Evolutionary conservation across 202 grass and related monocot species (phyloP).

Genomic region (Miscanthus sacchariflorus): DNA sequence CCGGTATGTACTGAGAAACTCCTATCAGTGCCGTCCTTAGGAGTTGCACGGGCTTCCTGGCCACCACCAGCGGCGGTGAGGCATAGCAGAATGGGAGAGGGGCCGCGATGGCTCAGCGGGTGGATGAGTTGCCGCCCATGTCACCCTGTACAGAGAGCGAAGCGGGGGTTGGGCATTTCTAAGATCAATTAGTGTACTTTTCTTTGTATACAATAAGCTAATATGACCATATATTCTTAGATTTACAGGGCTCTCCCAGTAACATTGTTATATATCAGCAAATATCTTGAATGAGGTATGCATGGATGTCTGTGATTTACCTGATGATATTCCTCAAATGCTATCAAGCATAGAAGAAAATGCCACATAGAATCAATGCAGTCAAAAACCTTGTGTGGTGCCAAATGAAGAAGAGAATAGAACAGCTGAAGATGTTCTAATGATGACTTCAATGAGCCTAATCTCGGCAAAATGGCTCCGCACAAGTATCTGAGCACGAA

Average conservation of each 20-base stretch:
- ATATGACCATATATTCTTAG: slow-evolving; percentile 22
- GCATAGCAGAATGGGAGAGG: no score
- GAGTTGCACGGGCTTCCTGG: no score
- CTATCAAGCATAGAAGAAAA: slow-evolving; percentile 36
- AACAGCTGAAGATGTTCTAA: slow-evolving; percentile 23
- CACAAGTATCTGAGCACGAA: slow-evolving; percentile 37
- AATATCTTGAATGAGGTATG: slow-evolving; percentile 41
- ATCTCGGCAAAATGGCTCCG: slow-evolving; percentile 38
- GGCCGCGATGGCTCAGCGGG: background rate
- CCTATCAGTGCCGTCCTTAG: no score
- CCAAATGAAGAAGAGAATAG: slow-evolving; percentile 37
- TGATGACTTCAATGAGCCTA: slow-evolving; percentile 26
- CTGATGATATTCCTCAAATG: slow-evolving; percentile 40
- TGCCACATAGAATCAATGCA: slow-evolving; percentile 4
- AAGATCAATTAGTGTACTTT: no score
- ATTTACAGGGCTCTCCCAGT: slow-evolving; percentile 27
- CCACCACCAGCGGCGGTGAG: no score
- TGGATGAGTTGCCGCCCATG: background rate
- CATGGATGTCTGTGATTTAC: slow-evolving; percentile 28
- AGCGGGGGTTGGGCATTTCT: no score
- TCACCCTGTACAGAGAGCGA: no score
- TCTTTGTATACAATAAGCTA: no score
- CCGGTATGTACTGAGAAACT: no score
- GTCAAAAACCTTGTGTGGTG: slow-evolving; percentile 41
- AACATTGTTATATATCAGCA: slow-evolving; percentile 9